Evolutionary conservation across 208 protist genomes (phyloP).

Genomic region (Trypanosoma lewisi): DNA sequence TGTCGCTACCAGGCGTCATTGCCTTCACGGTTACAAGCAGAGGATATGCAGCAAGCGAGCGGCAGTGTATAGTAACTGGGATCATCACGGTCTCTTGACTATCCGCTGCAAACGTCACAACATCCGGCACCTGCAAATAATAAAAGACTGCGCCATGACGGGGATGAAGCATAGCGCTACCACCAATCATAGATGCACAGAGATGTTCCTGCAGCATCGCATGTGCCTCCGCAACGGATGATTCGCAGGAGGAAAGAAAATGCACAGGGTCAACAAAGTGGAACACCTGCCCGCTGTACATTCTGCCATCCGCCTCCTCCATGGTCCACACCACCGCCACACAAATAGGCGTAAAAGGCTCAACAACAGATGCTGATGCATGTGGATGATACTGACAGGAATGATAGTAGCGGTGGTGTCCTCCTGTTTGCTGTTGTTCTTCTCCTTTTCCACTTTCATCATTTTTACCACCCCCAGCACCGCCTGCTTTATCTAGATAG

Average conservation of each 20-base stretch:
- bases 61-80: constrained; percentile 58
- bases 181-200: constrained; percentile 42
- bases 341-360: constrained; percentile 70
- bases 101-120: constrained; percentile 23
- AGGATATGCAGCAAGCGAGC: constrained; percentile 55
- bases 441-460: constrained; percentile 12
- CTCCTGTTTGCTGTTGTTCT: background rate
- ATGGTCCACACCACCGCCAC: constrained; percentile 61
- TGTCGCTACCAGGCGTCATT: background rate
- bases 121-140: constrained; percentile 19
- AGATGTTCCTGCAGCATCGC: constrained; percentile 46
- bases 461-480: constrained; percentile 13
- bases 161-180: constrained; percentile 35
- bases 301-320: constrained; percentile 19
- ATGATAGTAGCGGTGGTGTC: background rate
- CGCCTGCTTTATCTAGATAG: constrained; percentile 64
- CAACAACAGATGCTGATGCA: constrained; percentile 37
- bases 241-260: constrained; percentile 23
- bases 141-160: constrained; percentile 50
- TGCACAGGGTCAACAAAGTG: constrained; percentile 68
- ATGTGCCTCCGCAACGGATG: constrained; percentile 24
- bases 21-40: constrained; percentile 43
- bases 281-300: constrained; percentile 56
- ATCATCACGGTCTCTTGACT: constrained; percentile 35
- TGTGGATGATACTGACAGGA: constrained; percentile 19